Conservation (phyloP, 2,329 filamentous ascomycete genomes). For the Amylocarpus encephaloides region DNA sequence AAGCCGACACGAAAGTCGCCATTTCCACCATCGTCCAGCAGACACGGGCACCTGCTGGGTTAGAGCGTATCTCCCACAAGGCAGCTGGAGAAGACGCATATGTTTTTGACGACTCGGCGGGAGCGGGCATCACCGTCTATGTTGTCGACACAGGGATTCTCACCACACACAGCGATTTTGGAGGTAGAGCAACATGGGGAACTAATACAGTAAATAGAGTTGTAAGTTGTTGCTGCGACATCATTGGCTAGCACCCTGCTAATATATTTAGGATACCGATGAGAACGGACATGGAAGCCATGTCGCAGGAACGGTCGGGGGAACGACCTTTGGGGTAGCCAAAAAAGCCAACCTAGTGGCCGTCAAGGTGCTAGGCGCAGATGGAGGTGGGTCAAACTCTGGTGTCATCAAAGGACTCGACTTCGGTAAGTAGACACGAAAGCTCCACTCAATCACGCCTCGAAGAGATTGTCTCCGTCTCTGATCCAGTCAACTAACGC, state of each 20-base stretch:
- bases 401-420: slow-evolving; percentile 50
- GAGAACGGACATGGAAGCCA: slow-evolving; percentile 39
- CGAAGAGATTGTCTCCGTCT: background rate
- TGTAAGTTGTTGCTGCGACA: background rate
- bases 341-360: slow-evolving; percentile 33
- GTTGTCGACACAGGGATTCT: slow-evolving; percentile 35
- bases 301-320: slow-evolving; percentile 36
- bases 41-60: slow-evolving; percentile 40
- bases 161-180: slow-evolving; percentile 32
- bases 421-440: slow-evolving; percentile 34
- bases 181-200: slow-evolving; percentile 31
- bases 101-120: slow-evolving; percentile 30
- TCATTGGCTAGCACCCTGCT: background rate
- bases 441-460: no score
- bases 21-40: slow-evolving; percentile 42
- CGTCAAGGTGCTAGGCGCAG: slow-evolving; percentile 34
- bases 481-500: background rate
- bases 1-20: slow-evolving; percentile 46
- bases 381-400: slow-evolving; percentile 42
- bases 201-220: slow-evolving; percentile 27
- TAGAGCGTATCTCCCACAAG: slow-evolving; percentile 30
- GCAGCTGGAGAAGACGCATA: slow-evolving; percentile 22
- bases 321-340: slow-evolving; percentile 35
- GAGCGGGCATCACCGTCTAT: slow-evolving; percentile 32
- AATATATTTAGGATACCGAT: slow-evolving; percentile 29